These are phyloP conservation scores for Monosporascus ibericus DNA, from an alignment of 2,329 filamentous ascomycete species.

Conservation along the genomic window DNA sequence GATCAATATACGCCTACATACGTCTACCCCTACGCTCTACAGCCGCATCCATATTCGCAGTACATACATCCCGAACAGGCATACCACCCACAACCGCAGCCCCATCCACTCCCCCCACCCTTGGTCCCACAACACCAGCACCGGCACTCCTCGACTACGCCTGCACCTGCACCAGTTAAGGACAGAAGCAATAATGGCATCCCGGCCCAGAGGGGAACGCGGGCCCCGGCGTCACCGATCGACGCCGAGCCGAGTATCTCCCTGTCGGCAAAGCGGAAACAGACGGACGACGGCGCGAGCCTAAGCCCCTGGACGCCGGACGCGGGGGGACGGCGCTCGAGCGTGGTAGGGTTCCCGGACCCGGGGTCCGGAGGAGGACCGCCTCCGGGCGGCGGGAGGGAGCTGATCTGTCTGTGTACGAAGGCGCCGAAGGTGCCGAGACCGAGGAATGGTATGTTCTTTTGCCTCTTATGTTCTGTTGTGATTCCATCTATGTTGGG, in stretches of 20 bases:
- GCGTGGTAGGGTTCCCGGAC: conserved; percentile 5
- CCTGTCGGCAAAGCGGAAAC: not conserved
- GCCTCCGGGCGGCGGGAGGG: conserved; percentile 16
- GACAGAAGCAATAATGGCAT: not conserved
- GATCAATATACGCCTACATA: too few species aligned
- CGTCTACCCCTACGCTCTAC: too few species aligned
- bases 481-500: not conserved
- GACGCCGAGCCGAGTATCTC: too few species aligned
- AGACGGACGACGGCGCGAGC: not conserved
- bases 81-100: not conserved
- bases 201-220: not conserved
- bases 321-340: conserved; percentile 2
- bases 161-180: not conserved
- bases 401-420: conserved; percentile 50
- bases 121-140: not conserved
- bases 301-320: not conserved
- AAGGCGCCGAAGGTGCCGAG: conserved; percentile 52
- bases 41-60: not conserved
- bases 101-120: not conserved
- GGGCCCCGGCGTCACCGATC: too few species aligned
- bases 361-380: conserved; percentile 1
- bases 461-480: not conserved
- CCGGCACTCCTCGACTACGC: not conserved
- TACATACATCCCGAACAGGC: not conserved
- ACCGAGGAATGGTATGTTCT: conserved; percentile 50